Conservation (phyloP, 202 grass and related monocot species). For the Dendrocalamus latiflorus region DNA sequence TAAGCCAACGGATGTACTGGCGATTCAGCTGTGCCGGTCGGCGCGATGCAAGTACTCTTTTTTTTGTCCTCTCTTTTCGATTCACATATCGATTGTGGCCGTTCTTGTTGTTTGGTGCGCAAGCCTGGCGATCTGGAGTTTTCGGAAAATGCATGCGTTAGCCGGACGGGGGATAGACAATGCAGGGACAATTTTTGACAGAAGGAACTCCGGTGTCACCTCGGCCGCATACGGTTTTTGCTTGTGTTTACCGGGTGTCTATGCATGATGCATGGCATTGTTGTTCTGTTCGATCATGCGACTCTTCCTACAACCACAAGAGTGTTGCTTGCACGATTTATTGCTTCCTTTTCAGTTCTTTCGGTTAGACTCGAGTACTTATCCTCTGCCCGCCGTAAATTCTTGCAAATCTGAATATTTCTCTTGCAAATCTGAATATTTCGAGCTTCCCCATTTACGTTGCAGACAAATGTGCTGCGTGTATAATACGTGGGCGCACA, state of each 20-base stretch:
- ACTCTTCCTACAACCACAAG: background rate
- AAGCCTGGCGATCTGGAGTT: no score
- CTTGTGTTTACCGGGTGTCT: background rate
- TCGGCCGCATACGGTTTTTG: background rate
- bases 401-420: no score
- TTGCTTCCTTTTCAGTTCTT: background rate
- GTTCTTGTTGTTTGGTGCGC: no score
- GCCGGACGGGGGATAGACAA: background rate
- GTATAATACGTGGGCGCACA: background rate
- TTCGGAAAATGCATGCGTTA: no score
- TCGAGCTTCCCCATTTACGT: background rate
- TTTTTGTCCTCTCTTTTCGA: no score
- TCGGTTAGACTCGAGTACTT: background rate
- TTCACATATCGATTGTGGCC: no score
- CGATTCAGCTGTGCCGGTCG: no score
- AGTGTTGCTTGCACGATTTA: background rate
- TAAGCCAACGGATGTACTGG: no score
- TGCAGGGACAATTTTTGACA: background rate
- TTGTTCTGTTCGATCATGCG: background rate
- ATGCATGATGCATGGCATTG: background rate
- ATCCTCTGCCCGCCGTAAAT: no score
- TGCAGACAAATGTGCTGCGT: background rate
- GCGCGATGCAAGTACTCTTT: no score
- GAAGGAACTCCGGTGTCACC: background rate
- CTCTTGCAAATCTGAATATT: background rate